Conservation (phyloP, 108 stramenopile species). For the Cyclostephanos invisitatus region DNA sequence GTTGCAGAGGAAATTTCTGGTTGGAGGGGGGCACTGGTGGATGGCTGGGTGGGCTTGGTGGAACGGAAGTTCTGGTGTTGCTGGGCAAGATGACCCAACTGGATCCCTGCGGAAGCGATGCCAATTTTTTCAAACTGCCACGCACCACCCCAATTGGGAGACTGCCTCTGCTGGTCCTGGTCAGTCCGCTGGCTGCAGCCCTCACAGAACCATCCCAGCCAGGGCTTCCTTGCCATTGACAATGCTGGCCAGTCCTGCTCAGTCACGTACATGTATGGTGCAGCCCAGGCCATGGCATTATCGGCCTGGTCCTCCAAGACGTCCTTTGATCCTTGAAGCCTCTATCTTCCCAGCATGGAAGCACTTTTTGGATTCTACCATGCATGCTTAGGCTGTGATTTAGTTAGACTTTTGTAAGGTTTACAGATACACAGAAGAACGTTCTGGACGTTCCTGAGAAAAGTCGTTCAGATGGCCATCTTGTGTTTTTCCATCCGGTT, state of each 20-base stretch:
- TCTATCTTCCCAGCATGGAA: slow-evolving; percentile 9
- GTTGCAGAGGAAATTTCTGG: neutral
- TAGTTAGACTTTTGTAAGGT: too few relatives aligned
- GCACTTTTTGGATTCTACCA: slow-evolving; percentile 13
- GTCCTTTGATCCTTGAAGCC: neutral
- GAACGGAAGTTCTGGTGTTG: slow-evolving; percentile 9
- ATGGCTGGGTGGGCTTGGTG: slow-evolving; percentile 19
- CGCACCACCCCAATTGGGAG: neutral
- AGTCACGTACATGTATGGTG: neutral
- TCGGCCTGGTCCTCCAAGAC: neutral
- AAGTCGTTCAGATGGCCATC: too few relatives aligned
- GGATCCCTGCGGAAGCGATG: too few relatives aligned
- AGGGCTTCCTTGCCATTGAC: neutral
- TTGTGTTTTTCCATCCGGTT: too few relatives aligned
- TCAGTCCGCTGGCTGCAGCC: neutral
- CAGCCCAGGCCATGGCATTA: neutral
- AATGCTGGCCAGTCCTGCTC: neutral
- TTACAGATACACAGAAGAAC: too few relatives aligned
- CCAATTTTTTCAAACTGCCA: neutral
- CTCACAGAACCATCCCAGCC: neutral
- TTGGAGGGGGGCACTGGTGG: neutral
- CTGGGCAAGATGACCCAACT: slow-evolving; percentile 12
- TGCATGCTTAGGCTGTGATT: slow-evolving; percentile 16
- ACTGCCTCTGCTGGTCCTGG: slow-evolving; percentile 11
- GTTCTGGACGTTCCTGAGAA: too few relatives aligned